Conservation (phyloP, 2,329 filamentous ascomycete genomes). For the Pseudocercospora musae region DNA sequence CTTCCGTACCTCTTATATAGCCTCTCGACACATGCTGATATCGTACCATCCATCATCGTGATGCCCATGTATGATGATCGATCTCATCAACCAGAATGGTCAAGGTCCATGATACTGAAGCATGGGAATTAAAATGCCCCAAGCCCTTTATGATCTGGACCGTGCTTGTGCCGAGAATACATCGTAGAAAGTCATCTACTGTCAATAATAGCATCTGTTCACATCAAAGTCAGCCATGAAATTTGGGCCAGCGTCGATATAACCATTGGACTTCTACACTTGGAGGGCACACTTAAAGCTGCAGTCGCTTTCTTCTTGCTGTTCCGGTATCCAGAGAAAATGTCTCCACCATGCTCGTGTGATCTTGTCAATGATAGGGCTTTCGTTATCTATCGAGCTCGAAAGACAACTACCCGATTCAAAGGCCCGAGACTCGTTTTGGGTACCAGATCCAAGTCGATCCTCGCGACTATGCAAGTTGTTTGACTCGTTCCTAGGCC, state of each 20-base stretch:
- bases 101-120: no score
- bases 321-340: not conserved
- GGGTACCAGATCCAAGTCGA: not conserved
- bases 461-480: not conserved
- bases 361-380: not conserved
- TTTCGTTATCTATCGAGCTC: not conserved
- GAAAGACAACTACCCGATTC: not conserved
- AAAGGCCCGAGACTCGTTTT: not conserved
- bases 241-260: not conserved
- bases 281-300: not conserved
- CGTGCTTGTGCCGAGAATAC: not conserved
- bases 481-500: no score
- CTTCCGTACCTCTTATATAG: not conserved
- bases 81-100: not conserved
- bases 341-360: not conserved
- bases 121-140: no score
- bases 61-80: not conserved
- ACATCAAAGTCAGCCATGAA: not conserved
- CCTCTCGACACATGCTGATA: not conserved
- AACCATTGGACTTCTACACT: not conserved
- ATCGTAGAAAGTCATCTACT: not conserved
- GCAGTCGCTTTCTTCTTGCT: not conserved
- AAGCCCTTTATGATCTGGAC: no score
- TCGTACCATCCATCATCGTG: not conserved
- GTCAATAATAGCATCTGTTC: not conserved